Percentiles rank a stretch among this genome's conserved stretches.
Evolutionary conservation across 768 basidiomycete species (phyloP).

Genomic region (Pleurotus giganteus): DNA sequence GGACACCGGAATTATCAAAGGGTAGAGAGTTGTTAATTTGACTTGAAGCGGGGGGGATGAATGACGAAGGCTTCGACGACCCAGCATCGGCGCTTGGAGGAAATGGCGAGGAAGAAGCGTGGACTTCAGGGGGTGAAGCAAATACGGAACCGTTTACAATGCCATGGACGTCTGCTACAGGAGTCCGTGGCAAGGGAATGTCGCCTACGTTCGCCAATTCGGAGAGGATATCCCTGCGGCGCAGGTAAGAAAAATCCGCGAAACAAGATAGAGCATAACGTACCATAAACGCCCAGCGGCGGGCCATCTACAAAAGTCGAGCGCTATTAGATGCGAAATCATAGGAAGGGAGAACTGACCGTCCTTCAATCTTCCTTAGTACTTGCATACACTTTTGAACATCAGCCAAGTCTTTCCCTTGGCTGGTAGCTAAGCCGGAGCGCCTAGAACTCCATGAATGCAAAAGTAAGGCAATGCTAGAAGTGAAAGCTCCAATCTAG

Average conservation of each 20-base stretch:
- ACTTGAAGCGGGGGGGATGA: too few species aligned
- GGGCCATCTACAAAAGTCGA: conserved; percentile 30
- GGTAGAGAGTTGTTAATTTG: too few species aligned
- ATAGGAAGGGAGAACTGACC: conserved; percentile 22
- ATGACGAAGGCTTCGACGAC: too few species aligned
- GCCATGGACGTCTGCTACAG: conserved; percentile 39
- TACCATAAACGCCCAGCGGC: conserved; percentile 40
- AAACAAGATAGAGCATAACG: conserved; percentile 8
- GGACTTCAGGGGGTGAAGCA: conserved; percentile 23
- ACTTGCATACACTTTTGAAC: conserved; percentile 58
- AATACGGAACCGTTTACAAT: too few species aligned
- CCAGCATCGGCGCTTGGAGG: too few species aligned
- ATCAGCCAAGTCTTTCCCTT: conserved; percentile 54
- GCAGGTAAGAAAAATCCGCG: neutral
- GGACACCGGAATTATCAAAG: too few species aligned
- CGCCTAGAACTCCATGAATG: conserved; percentile 63
- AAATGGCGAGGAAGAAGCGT: too few species aligned
- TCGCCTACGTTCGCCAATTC: conserved; percentile 19
- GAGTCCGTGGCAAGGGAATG: conserved; percentile 15
- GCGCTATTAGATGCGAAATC: neutral
- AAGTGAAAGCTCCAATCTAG: conserved; percentile 33
- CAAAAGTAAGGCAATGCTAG: conserved; percentile 57
- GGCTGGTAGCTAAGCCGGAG: conserved; percentile 43
- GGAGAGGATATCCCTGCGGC: conserved; percentile 17
- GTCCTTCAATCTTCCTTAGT: conserved; percentile 38